Conservation (phyloP, 2,329 filamentous ascomycete species). For the Trichoderma sp. region DNA sequence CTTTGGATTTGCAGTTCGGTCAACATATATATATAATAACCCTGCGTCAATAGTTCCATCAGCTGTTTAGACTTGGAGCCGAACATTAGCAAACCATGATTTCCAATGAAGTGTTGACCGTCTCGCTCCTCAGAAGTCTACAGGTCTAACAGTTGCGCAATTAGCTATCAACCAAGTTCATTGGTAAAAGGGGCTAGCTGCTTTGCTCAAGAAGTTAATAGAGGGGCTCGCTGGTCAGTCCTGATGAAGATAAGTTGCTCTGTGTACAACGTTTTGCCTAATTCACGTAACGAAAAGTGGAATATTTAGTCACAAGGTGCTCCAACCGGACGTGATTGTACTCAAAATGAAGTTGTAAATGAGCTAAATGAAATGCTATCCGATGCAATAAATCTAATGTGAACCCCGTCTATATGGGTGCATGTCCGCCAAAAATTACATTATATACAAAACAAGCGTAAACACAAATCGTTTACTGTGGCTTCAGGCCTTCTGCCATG, state of each 20-base stretch:
- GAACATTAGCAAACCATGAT: too few relatives aligned
- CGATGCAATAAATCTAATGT: not conserved
- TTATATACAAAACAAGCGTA: not conserved
- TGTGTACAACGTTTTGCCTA: not conserved
- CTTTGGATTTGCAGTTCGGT: too few relatives aligned
- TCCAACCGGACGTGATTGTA: not conserved
- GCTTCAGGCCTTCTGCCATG: slow-evolving; percentile 14
- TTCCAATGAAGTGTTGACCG: too few relatives aligned
- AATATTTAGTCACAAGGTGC: not conserved
- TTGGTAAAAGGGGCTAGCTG: not conserved
- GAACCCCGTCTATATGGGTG: not conserved
- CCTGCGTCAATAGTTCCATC: too few relatives aligned
- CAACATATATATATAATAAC: too few relatives aligned
- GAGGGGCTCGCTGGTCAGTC: not conserved
- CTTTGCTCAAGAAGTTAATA: too few relatives aligned
- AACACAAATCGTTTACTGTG: not conserved
- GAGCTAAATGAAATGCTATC: not conserved
- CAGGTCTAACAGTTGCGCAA: not conserved
- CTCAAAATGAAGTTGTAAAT: not conserved
- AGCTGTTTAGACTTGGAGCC: too few relatives aligned
- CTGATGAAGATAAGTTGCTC: not conserved
- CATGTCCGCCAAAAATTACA: not conserved
- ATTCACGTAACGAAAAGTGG: not conserved
- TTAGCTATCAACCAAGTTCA: not conserved
- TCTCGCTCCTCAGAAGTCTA: not conserved